These are phyloP conservation scores for Cladosporium sp. DNA, from an alignment of 2,329 filamentous ascomycete species.

Conservation along the genomic window DNA sequence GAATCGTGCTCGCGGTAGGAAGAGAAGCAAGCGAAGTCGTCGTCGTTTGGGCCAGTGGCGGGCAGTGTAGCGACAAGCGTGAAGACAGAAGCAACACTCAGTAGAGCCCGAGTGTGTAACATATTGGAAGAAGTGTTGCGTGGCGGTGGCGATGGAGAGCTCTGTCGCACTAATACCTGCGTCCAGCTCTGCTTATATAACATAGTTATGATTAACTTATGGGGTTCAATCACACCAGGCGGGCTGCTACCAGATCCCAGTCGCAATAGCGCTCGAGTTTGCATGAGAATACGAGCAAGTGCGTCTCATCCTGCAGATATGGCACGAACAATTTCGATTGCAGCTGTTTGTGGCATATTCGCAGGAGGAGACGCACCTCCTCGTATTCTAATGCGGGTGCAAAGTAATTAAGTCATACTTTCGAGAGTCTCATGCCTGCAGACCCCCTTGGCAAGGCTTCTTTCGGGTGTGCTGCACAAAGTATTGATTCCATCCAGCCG, in stretches of 20 bases:
- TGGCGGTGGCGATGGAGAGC: neutral
- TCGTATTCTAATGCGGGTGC: neutral
- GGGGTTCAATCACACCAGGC: neutral
- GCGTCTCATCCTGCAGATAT: neutral
- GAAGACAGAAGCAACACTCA: neutral
- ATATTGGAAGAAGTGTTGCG: neutral
- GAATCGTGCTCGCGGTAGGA: constrained; percentile 8
- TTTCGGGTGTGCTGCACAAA: neutral
- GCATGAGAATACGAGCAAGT: neutral
- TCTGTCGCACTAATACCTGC: neutral
- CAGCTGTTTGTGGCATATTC: too few species aligned
- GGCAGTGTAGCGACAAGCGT: neutral
- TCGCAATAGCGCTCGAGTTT: neutral
- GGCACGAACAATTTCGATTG: too few species aligned
- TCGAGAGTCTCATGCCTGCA: neutral
- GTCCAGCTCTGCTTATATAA: neutral
- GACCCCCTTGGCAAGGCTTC: constrained; percentile 1
- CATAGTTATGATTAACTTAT: neutral
- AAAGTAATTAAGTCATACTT: neutral
- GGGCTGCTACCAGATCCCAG: neutral
- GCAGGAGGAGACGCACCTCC: neutral
- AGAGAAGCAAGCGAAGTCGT: constrained; percentile 9
- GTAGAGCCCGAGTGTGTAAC: neutral
- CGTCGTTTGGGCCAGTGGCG: constrained; percentile 5
- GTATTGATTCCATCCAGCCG: neutral